Percentiles rank a stretch among this genome's conserved stretches.
Evolutionary conservation across 345 rosid species (phyloP).

Genomic region (Ceriops tagal): DNA sequence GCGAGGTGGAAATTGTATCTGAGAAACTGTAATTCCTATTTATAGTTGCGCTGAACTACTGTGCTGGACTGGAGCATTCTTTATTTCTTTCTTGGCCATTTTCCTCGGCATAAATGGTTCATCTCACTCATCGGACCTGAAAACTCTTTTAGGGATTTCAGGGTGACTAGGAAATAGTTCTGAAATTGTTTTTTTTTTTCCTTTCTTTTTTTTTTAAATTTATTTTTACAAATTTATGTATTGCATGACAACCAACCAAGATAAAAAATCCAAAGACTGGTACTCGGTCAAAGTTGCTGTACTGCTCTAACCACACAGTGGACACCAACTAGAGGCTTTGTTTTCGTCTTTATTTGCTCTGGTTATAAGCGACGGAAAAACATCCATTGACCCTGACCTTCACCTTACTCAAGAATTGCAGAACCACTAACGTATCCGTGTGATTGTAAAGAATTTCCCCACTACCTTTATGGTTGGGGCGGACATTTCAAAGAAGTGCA

Average conservation of each 20-base stretch:
- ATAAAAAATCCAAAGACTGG: not conserved
- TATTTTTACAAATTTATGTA: not conserved
- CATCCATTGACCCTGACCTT: not conserved
- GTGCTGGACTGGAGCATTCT: too few relatives aligned
- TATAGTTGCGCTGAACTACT: too few relatives aligned
- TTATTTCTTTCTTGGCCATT: too few relatives aligned
- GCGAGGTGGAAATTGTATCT: too few relatives aligned
- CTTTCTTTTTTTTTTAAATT: too few relatives aligned
- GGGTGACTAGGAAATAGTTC: too few relatives aligned
- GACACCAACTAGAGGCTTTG: not conserved
- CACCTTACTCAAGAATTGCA: slow-evolving; percentile 4
- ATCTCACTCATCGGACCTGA: too few relatives aligned
- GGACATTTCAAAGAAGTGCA: not conserved
- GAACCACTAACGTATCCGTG: not conserved
- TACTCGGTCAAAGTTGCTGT: not conserved
- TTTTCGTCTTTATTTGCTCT: not conserved
- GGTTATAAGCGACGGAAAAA: not conserved
- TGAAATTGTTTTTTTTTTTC: too few relatives aligned
- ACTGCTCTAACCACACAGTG: not conserved
- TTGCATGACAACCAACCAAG: not conserved
- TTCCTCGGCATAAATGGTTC: too few relatives aligned
- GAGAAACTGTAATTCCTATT: too few relatives aligned
- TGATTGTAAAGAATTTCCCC: not conserved
- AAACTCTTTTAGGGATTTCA: too few relatives aligned
- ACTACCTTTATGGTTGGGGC: not conserved